Conservation (phyloP, 129 eudicot species). For the Mikania micrantha region DNA sequence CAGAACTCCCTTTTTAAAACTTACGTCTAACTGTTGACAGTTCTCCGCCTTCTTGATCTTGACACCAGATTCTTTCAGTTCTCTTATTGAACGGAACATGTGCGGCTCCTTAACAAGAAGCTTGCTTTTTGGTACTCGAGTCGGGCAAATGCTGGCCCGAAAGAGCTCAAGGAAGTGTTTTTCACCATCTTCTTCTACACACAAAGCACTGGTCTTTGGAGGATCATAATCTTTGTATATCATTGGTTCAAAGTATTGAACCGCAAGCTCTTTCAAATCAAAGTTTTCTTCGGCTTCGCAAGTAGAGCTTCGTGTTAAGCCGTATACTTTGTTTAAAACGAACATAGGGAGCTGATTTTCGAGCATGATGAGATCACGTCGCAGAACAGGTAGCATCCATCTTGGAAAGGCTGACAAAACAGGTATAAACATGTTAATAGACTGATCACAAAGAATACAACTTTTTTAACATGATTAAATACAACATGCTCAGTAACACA, state of each 20-base stretch:
- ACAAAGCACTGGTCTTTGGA: not conserved
- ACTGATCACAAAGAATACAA: no score
- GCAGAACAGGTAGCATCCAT: slow-evolving; percentile 37
- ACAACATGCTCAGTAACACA: no score
- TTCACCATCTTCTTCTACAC: not conserved
- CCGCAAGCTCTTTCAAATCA: slow-evolving; percentile 23
- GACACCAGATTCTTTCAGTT: slow-evolving; percentile 24
- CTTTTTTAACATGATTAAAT: no score
- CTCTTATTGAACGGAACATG: slow-evolving; percentile 22
- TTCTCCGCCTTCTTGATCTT: slow-evolving; percentile 16
- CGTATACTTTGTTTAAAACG: slow-evolving; percentile 18
- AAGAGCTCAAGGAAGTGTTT: slow-evolving; percentile 28
- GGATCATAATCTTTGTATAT: slow-evolving; percentile 15
- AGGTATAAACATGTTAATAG: no score
- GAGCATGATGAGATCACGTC: slow-evolving; percentile 33
- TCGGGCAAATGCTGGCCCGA: slow-evolving; percentile 28
- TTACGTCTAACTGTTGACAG: slow-evolving; percentile 24
- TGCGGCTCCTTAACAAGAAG: slow-evolving; percentile 20
- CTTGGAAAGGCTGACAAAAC: slow-evolving; percentile 9
- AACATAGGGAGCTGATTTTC: slow-evolving; percentile 33
- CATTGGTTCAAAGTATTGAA: slow-evolving; percentile 22
- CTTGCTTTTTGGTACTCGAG: not conserved
- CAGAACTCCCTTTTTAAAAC: slow-evolving; percentile 19
- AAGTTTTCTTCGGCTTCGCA: not conserved
- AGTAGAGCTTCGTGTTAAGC: not conserved